These are phyloP conservation scores for Coemansia sp. DNA, from an alignment of 192 early-diverging fungal species.

Conservation along the genomic window DNA sequence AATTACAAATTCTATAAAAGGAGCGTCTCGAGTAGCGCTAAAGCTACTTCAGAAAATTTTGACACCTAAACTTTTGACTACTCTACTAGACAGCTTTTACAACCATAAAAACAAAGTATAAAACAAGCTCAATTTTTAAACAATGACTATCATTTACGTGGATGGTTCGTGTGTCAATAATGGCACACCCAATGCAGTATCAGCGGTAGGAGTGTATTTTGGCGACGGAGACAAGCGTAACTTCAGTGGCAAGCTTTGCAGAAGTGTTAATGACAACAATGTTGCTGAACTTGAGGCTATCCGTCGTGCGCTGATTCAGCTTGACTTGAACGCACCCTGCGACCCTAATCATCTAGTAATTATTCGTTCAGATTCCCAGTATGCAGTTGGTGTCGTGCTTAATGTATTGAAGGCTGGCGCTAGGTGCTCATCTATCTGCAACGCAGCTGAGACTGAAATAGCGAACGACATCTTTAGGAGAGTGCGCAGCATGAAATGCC, in stretches of 20 bases:
- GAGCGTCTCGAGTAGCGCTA: too few species aligned
- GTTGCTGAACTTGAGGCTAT: conserved; percentile 7
- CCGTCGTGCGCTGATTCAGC: conserved; percentile 1
- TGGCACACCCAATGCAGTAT: neutral
- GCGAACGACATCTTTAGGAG: too few species aligned
- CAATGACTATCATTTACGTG: conserved; percentile 3
- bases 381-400: neutral
- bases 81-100: too few species aligned
- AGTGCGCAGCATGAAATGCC: too few species aligned
- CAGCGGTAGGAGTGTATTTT: conserved; percentile 11
- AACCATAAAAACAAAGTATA: too few species aligned
- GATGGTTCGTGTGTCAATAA: conserved; percentile 12
- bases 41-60: too few species aligned
- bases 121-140: neutral
- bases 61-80: too few species aligned
- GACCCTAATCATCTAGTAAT: neutral
- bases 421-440: too few species aligned
- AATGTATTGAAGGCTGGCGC: too few species aligned
- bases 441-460: too few species aligned
- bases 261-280: neutral
- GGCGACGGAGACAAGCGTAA: conserved; percentile 5
- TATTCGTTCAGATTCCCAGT: conserved; percentile 2
- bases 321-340: neutral
- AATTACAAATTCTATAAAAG: too few species aligned
- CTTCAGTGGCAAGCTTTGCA: neutral